These are phyloP conservation scores for Pisolithus sp. DNA, from an alignment of 768 basidiomycete species.

Conservation along the genomic window DNA sequence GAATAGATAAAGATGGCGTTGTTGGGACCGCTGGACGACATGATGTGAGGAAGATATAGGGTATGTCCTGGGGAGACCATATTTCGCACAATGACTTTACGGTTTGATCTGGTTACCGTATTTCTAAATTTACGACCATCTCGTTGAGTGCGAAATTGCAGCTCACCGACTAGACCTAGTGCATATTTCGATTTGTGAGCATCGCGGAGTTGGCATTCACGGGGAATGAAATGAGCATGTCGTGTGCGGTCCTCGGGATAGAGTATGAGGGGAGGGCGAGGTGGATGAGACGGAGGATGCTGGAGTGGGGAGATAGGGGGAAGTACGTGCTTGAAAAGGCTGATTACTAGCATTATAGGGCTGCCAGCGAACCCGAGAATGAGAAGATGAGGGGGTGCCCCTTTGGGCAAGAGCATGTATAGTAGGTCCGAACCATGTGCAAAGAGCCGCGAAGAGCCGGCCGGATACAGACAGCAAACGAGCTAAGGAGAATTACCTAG, in stretches of 20 bases:
- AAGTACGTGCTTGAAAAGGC: constrained; percentile 31
- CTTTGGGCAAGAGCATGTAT: constrained; percentile 60
- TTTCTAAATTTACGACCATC: constrained; percentile 8
- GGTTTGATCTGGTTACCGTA: constrained; percentile 55
- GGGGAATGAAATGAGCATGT: constrained; percentile 28
- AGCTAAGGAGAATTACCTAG: constrained; percentile 26
- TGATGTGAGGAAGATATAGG: constrained; percentile 44
- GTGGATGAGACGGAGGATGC: constrained; percentile 47
- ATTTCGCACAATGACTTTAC: constrained; percentile 72
- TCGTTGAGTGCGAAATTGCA: background rate
- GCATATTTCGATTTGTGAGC: constrained; percentile 60
- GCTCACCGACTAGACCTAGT: constrained; percentile 65
- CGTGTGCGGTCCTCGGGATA: constrained; percentile 31
- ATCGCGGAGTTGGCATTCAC: constrained; percentile 34
- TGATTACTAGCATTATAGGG: constrained; percentile 53
- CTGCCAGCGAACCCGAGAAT: constrained; percentile 74
- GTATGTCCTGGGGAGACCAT: constrained; percentile 75
- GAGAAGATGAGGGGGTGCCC: constrained; percentile 56
- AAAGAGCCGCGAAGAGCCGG: constrained; percentile 18
- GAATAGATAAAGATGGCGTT: constrained; percentile 7
- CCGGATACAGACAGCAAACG: background rate
- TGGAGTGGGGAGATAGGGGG: constrained; percentile 53
- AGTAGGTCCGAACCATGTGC: constrained; percentile 29
- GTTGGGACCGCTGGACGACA: constrained; percentile 22
- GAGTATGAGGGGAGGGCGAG: constrained; percentile 32